Base-by-base conservation (phyloP, 2,329 filamentous ascomycete genomes). In the Didymella lethalis region DNA sequence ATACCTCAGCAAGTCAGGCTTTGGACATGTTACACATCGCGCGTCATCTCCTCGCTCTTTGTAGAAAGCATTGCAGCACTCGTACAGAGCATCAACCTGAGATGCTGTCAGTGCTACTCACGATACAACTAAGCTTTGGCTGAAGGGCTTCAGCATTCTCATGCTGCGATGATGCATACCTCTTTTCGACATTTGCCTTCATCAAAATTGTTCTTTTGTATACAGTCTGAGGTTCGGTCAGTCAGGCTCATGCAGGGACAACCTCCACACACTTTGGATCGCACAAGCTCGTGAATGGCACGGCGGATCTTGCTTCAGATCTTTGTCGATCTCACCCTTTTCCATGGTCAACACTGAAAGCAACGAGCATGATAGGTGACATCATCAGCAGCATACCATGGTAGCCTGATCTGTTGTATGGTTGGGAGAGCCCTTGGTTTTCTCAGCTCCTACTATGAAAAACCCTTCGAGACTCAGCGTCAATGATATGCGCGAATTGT, bases 41-140 rank as follows among this genome's bases (percentile, higher is more conserved):
- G 91, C 93, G 25, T 87, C 80, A 55, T 96, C 89, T 16, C 95
- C 93, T 59, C 91, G 86, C 57, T 86, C 84, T 68, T 89, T 81
- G 79, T 99, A 98, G 75, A 98, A 97, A 12, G 86, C 85, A 71
- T 93, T 88, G 78, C 95, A 99, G 79, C 95, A 99, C 68, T 95
- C 90, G 78, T 98, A 99, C 25, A 99, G 81, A 2, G 92, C 91
- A 75, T 94, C 89, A 56, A 99, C 85, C 71, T 92, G 8, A 1
- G 5, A 26, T 8, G 23, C 23, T 11, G 6, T 44, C 25, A 44
- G 41, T 28, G 10, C 12, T 7, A 8, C 14, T 28, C 12, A 44
- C 6, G 6, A 5, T 4, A 7, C 41, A 20, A 28, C 4, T 16
- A 34, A 32, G 10, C 5, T 4, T 20, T 10, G n/a, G 16, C n/a